These are phyloP conservation scores for Amanita rubescens DNA, from an alignment of 768 basidiomycete species.

Conservation along the genomic window DNA sequence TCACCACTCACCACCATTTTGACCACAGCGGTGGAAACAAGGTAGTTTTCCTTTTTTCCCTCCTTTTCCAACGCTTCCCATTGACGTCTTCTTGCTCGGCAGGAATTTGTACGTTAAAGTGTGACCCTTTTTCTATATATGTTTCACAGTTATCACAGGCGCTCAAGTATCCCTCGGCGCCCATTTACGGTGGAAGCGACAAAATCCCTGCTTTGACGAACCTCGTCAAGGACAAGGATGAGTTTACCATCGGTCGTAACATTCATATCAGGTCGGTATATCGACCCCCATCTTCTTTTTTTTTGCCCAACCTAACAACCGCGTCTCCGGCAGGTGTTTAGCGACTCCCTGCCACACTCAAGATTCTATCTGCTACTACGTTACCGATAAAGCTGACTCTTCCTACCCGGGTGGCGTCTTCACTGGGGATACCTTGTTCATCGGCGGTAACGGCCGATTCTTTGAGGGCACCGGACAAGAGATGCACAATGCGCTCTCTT, in stretches of 20 bases:
- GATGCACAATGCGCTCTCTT: constrained; percentile 72
- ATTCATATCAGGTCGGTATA: constrained; percentile 48
- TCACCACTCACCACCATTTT: constrained; percentile 90
- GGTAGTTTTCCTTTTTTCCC: constrained; percentile 31
- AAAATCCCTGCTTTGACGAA: constrained; percentile 60
- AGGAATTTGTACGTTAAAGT: constrained; percentile 44
- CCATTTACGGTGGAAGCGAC: constrained; percentile 78
- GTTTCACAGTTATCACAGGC: not conserved
- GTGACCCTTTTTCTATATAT: not conserved
- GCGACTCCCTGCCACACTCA: constrained; percentile 93
- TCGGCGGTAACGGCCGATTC: constrained; percentile 87
- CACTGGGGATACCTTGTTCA: constrained; percentile 92
- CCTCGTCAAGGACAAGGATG: constrained; percentile 74
- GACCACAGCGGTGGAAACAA: constrained; percentile 89
- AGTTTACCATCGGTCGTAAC: constrained; percentile 63
- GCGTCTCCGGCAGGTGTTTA: constrained; percentile 47
- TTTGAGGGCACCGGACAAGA: constrained; percentile 78
- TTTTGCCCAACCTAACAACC: not conserved
- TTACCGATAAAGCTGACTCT: constrained; percentile 43
- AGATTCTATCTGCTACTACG: constrained; percentile 91
- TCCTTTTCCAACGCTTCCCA: not conserved
- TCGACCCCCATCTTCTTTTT: constrained; percentile 7
- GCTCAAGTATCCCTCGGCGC: constrained; percentile 28
- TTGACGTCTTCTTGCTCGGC: not conserved
- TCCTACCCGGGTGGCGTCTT: constrained; percentile 72